Conservation (phyloP, 2,329 filamentous ascomycete species). For the Neonectria neomacrospora region DNA sequence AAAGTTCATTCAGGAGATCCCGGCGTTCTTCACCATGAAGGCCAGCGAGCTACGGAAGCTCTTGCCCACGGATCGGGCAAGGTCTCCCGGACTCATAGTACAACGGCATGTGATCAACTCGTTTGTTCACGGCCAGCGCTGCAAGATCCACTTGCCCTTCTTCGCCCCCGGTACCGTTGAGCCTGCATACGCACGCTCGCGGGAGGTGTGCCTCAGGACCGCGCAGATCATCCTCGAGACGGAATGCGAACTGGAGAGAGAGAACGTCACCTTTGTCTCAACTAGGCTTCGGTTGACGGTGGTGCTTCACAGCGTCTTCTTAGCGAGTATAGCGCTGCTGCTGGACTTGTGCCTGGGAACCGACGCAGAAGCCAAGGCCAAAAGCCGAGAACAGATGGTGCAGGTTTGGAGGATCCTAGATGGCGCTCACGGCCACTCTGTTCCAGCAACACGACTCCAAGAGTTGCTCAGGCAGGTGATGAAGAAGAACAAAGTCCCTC, state of each 20-base stretch:
- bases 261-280: conserved; percentile 42
- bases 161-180: conserved; percentile 50
- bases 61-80: conserved; percentile 37
- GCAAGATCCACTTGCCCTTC: conserved; percentile 51
- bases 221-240: conserved; percentile 47
- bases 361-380: conserved; percentile 37
- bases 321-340: conserved; percentile 49
- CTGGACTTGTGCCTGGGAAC: conserved; percentile 47
- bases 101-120: conserved; percentile 50
- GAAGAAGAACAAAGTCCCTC: conserved; percentile 45
- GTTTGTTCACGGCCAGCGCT: conserved; percentile 49
- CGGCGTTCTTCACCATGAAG: conserved; percentile 45
- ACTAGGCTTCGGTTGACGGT: conserved; percentile 46
- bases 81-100: conserved; percentile 41
- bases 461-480: conserved; percentile 48
- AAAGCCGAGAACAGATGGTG: conserved; percentile 42
- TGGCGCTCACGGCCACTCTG: conserved; percentile 45
- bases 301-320: conserved; percentile 49
- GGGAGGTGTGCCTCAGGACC: conserved; percentile 46
- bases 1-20: conserved; percentile 44
- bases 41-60: conserved; percentile 33
- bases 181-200: conserved; percentile 47
- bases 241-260: conserved; percentile 44
- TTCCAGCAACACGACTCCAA: conserved; percentile 45
- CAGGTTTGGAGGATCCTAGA: conserved; percentile 50